A percentile compares a stretch with the other conserved stretches of the same genome.
phyloP scores from a whole-genome alignment of 2,329 filamentous ascomycete species.

The Cladosporium sp. region DNA sequence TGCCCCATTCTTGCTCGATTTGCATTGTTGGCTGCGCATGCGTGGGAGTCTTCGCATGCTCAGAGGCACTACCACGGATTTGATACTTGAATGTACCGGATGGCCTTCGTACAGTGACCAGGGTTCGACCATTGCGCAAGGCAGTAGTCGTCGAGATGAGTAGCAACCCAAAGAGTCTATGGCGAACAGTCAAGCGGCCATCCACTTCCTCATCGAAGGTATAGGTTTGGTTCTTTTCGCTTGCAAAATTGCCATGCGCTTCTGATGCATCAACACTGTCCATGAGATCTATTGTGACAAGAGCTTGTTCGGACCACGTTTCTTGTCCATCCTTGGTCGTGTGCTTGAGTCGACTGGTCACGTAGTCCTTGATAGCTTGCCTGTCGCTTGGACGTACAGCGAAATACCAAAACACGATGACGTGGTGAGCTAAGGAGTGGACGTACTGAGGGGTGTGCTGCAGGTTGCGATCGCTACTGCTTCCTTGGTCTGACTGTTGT shows the following conservation, averaged over 20 bases:
- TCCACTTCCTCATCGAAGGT: constrained; percentile 64
- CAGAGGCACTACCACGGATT: constrained; percentile 14
- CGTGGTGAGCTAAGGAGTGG: constrained; percentile 89
- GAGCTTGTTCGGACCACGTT: constrained; percentile 83
- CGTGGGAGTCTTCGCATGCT: constrained; percentile 9
- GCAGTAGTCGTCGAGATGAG: constrained; percentile 75
- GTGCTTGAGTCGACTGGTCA: constrained; percentile 79
- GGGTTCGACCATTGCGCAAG: constrained; percentile 39
- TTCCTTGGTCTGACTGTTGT: constrained; percentile 19
- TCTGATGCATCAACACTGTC: constrained; percentile 37
- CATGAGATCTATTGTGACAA: constrained; percentile 85
- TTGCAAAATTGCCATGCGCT: constrained; percentile 3
- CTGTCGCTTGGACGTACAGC: constrained; percentile 83
- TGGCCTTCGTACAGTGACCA: constrained; percentile 37
- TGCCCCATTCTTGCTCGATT: constrained; percentile 14
- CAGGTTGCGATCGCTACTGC: constrained; percentile 18
- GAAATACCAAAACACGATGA: constrained; percentile 96
- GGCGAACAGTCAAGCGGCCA: constrained; percentile 66
- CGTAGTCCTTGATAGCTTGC: constrained; percentile 83
- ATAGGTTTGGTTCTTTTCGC: constrained; percentile 11
- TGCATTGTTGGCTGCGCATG: constrained; percentile 20
- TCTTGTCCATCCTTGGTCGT: constrained; percentile 74
- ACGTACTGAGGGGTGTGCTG: constrained; percentile 63
- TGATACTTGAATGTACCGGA: constrained; percentile 31
- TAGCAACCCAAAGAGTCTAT: constrained; percentile 73